Evolutionary conservation across 208 protist species (phyloP), one percentile per base, ranked within the genome.

Genomic region (Phytomonas francai): DNA sequence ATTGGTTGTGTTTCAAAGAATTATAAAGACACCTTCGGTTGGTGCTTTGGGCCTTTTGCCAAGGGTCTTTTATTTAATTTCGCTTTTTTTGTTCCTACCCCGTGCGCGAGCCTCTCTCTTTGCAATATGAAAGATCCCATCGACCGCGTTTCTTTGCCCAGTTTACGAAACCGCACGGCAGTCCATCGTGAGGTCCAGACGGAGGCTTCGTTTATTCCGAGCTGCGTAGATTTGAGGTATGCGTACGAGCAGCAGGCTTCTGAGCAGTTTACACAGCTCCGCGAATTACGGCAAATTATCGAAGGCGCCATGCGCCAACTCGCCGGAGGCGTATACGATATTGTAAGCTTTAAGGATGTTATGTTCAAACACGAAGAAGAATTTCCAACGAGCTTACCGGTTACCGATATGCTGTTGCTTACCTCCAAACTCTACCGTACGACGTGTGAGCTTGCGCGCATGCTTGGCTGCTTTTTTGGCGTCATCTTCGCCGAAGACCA

Each of bases 331-430:
- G 85, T 96, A 25, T 94, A 93, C 75, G 93, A 97, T 67, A 77
- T 95, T 28, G 76, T 91, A 1, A 80, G 74, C 56, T 95, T 94
- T 67, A 97, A 97, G 74, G 91, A 97, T 70, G 80, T 97, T 29
- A 68, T 95, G 32, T 92, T 92, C 58, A 83, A 89, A 56, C 68
- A 94, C 7, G 85, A 93, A 57, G 79, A 85, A 22, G 73, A 87
- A 67, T 68, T 97, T 14, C 85, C 88, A 0, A 81, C 84, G 0
- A 77, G 70, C 14, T 63, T 92, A 30, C 91, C 91, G 0, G 81
- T 96, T 0, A 94, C 85, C 0, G 93, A 97, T 45, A 78, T 96
- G 54, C 77, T 96, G 6, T 69, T 97, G 16, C 76, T 97, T 16
- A 85, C 88, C 1, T 97, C 93, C 3, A 93, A 94, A 32, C 71